These are phyloP conservation scores for Tylopilus sp. DNA, from an alignment of 768 basidiomycete genomes.

Conservation along the genomic window DNA sequence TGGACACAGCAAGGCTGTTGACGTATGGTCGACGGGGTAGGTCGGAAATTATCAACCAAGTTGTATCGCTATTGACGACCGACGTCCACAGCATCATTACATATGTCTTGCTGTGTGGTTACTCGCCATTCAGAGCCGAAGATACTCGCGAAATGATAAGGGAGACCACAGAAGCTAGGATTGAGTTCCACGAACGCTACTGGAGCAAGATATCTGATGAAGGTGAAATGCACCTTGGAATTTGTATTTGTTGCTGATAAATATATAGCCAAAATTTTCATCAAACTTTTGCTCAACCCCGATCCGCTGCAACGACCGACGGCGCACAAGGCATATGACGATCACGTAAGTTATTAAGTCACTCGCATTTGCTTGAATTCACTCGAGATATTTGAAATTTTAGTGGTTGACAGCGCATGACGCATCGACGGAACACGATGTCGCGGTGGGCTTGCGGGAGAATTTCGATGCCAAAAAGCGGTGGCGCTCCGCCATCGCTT, in stretches of 20 bases:
- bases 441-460: slow-evolving; percentile 68
- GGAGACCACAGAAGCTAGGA: slow-evolving; percentile 81
- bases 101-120: slow-evolving; percentile 92
- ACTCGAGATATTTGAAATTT: not conserved
- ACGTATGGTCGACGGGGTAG: slow-evolving; percentile 91
- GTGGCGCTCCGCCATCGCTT: slow-evolving; percentile 69
- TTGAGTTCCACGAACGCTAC: slow-evolving; percentile 91
- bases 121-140: slow-evolving; percentile 89
- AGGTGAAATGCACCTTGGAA: slow-evolving; percentile 42
- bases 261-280: slow-evolving; percentile 76
- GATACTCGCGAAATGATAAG: slow-evolving; percentile 69
- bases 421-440: slow-evolving; percentile 69
- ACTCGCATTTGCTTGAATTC: not conserved
- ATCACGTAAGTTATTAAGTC: slow-evolving; percentile 47
- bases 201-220: slow-evolving; percentile 86
- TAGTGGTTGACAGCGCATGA: slow-evolving; percentile 74
- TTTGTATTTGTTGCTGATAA: not conserved
- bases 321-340: slow-evolving; percentile 62
- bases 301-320: slow-evolving; percentile 72
- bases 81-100: slow-evolving; percentile 70
- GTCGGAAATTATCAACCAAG: slow-evolving; percentile 18
- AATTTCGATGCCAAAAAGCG: slow-evolving; percentile 75
- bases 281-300: slow-evolving; percentile 63
- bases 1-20: slow-evolving; percentile 92
- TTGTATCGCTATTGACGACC: not conserved